Evolutionary conservation across 2,329 filamentous ascomycete genomes (phyloP).

Genomic region (Penicillium sp.): DNA sequence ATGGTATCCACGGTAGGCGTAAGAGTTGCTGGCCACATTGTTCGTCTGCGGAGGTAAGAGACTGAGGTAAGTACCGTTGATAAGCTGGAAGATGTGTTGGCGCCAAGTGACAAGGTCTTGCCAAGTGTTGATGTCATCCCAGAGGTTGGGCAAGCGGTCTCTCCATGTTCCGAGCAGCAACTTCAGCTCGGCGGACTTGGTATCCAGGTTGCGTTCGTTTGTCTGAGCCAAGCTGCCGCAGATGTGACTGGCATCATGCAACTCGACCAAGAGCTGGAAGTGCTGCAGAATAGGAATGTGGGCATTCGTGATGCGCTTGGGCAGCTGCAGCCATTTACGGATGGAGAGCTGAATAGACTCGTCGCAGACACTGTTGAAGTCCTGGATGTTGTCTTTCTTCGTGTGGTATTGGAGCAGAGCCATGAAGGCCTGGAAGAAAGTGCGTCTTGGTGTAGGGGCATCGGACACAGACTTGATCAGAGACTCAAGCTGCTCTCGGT

Average conservation of each 20-base stretch:
- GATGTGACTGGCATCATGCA: constrained; percentile 97
- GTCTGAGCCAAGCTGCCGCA: constrained; percentile 87
- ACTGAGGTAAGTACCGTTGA: constrained; percentile 89
- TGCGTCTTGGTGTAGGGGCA: constrained; percentile 86
- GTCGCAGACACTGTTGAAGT: constrained; percentile 89
- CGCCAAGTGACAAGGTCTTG: constrained; percentile 99
- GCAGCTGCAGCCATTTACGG: constrained; percentile 98
- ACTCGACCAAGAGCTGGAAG: constrained; percentile 95
- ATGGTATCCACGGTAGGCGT: constrained; percentile 95
- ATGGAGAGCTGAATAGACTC: constrained; percentile 97
- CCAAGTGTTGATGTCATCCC: constrained; percentile 99
- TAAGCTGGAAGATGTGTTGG: constrained; percentile 97
- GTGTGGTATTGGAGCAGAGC: constrained; percentile 90
- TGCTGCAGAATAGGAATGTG: constrained; percentile 95
- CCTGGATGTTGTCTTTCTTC: constrained; percentile 75
- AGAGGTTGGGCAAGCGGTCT: constrained; percentile 92
- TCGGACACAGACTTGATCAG: constrained; percentile 98
- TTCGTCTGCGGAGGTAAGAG: constrained; percentile 78
- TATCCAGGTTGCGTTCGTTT: constrained; percentile 80
- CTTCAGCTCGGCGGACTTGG: constrained; percentile 94
- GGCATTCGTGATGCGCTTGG: constrained; percentile 86
- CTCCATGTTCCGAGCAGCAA: constrained; percentile 92
- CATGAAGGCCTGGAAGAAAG: constrained; percentile 99
- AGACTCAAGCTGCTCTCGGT: constrained; percentile 84
- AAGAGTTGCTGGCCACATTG: constrained; percentile 85